Percentiles rank a stretch among this genome's conserved stretches.
These are phyloP conservation scores for Fusarium stilboides DNA, from an alignment of 2,329 filamentous ascomycete species.

Conservation along the genomic window DNA sequence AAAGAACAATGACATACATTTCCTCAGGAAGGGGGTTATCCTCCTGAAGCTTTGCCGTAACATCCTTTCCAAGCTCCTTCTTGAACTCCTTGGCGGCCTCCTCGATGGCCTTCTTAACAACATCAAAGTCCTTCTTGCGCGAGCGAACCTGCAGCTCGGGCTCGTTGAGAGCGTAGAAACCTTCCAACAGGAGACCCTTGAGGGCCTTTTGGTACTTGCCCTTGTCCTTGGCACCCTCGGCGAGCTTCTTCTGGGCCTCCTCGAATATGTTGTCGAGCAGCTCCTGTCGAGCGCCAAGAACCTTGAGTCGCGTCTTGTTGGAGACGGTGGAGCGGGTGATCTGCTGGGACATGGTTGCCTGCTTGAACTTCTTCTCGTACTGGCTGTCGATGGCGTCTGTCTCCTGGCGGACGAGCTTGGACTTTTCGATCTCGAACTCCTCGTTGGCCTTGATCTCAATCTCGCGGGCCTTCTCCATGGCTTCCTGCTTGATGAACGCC, in stretches of 20 bases:
- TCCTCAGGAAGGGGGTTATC: slow-evolving; percentile 83
- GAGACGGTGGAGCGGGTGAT: slow-evolving; percentile 96
- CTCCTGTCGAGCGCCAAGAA: slow-evolving; percentile 90
- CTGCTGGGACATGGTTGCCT: slow-evolving; percentile 98
- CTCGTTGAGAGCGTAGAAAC: slow-evolving; percentile 90
- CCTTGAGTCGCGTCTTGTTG: slow-evolving; percentile 94
- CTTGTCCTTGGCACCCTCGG: slow-evolving; percentile 75
- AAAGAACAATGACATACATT: slow-evolving; percentile 74
- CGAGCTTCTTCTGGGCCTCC: slow-evolving; percentile 80
- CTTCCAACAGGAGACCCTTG: slow-evolving; percentile 88
- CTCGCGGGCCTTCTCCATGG: slow-evolving; percentile 95
- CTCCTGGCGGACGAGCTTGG: slow-evolving; percentile 97
- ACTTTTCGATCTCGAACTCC: slow-evolving; percentile 99
- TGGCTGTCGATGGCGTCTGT: slow-evolving; percentile 90
- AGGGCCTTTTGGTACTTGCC: slow-evolving; percentile 82
- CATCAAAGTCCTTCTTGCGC: slow-evolving; percentile 82
- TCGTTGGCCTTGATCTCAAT: slow-evolving; percentile 99
- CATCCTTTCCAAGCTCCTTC: slow-evolving; percentile 79
- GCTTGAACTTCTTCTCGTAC: slow-evolving; percentile 99
- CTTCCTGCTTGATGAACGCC: slow-evolving; percentile 99
- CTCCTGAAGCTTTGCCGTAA: slow-evolving; percentile 82
- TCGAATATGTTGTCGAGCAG: slow-evolving; percentile 93
- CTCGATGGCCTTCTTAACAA: slow-evolving; percentile 83
- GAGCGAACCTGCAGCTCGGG: slow-evolving; percentile 80
- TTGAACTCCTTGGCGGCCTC: slow-evolving; percentile 88